Conservation (phyloP, 2,329 filamentous ascomycete genomes). For the Alternaria brassicicola region DNA sequence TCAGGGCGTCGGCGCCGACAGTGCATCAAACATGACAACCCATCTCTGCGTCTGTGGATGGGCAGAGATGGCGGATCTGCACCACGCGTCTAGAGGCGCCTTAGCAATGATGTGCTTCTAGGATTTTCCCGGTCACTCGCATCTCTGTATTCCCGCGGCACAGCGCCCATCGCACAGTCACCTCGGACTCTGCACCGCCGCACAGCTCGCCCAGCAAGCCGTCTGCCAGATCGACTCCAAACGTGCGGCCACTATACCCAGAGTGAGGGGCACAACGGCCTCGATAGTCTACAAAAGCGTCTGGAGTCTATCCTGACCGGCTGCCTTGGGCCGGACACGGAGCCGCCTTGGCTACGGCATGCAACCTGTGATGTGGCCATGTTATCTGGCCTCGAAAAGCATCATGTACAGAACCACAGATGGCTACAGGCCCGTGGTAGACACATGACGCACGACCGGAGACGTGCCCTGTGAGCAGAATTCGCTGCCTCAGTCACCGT, state of each 20-base stretch:
- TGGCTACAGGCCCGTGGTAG: slow-evolving; percentile 11
- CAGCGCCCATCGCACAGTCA: slow-evolving; percentile 26
- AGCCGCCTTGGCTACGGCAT: slow-evolving; percentile 20
- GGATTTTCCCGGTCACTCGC: slow-evolving; percentile 38
- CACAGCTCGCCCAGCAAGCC: slow-evolving; percentile 20
- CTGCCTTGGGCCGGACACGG: slow-evolving; percentile 5
- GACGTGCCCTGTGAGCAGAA: slow-evolving; percentile 13
- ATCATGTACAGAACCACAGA: slow-evolving; percentile 18
- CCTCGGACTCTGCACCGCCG: slow-evolving; percentile 18
- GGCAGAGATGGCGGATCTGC: slow-evolving; percentile 22
- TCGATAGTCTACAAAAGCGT: slow-evolving; percentile 12
- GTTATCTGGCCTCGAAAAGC: slow-evolving; percentile 5
- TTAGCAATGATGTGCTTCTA: slow-evolving; percentile 32
- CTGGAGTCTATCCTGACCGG: slow-evolving; percentile 2
- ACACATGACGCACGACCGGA: slow-evolving; percentile 17
- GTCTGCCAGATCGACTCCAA: slow-evolving; percentile 24
- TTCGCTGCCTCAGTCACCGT: slow-evolving; percentile 25
- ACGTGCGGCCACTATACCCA: slow-evolving; percentile 21
- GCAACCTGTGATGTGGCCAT: slow-evolving; percentile 21
- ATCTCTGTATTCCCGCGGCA: slow-evolving; percentile 25
- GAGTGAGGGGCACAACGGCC: slow-evolving; percentile 24
- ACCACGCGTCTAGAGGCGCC: slow-evolving; percentile 28
- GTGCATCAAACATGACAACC: slow-evolving; percentile 16
- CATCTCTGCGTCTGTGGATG: slow-evolving; percentile 8
- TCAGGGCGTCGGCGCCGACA: slow-evolving; percentile 15